Conservation (phyloP, 148 eudicot genomes). For the Diospyros kaki region DNA sequence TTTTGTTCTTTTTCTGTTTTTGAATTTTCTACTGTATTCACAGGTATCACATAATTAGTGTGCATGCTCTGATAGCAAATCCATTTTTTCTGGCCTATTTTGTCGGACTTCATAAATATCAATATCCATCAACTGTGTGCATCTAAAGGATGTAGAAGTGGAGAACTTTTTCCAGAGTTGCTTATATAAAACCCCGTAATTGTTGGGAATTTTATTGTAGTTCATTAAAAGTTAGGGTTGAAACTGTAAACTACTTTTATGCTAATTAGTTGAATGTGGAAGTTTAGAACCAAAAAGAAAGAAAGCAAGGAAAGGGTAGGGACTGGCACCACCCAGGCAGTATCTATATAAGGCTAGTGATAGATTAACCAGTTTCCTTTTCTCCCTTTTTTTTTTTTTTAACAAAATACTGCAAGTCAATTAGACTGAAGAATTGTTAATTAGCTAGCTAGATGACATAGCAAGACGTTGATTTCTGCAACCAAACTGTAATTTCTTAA, state of each 20-base stretch:
- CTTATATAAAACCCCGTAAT: no score
- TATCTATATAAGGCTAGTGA: not conserved
- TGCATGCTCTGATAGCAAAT: not conserved
- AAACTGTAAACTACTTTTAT: no score
- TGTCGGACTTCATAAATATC: not conserved
- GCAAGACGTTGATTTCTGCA: not conserved
- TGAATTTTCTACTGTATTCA: not conserved
- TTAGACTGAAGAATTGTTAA: not conserved
- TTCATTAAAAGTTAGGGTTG: no score
- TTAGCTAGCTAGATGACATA: slow-evolving; percentile 5
- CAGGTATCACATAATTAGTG: not conserved
- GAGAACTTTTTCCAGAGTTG: not conserved
- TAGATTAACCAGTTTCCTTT: not conserved
- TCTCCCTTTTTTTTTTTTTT: not conserved
- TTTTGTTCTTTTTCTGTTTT: not conserved
- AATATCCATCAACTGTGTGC: not conserved
- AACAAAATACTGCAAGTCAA: not conserved
- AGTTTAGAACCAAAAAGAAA: no score
- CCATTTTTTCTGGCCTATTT: not conserved
- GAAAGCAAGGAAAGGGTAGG: no score
- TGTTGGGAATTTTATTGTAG: no score
- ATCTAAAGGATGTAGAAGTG: not conserved
- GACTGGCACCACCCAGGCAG: no score
- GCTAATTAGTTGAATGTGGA: no score
- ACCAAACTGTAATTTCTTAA: not conserved